A percentile compares a stretch with the other conserved stretches of the same genome.
phyloP scores from a whole-genome alignment of 495 filamentous ascomycete species.

The Polyplosphaeria fusca region DNA sequence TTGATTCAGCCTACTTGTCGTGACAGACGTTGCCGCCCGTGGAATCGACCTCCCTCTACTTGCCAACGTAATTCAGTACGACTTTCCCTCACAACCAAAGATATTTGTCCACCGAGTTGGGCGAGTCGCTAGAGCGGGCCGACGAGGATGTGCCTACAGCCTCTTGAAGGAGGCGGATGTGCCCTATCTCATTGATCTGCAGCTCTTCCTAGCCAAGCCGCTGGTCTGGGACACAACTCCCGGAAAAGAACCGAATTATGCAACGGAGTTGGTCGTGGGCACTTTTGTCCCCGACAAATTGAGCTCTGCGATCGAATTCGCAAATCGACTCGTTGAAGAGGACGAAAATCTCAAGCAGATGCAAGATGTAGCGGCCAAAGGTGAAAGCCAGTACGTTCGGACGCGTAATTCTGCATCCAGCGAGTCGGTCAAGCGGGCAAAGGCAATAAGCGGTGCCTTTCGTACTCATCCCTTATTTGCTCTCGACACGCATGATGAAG shows the following conservation, averaged over 20 bases:
- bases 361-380: constrained; percentile 71
- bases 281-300: constrained; percentile 64
- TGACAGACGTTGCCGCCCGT: constrained; percentile 93
- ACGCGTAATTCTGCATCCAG: constrained; percentile 84
- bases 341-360: constrained; percentile 69
- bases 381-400: constrained; percentile 85
- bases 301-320: constrained; percentile 71
- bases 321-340: constrained; percentile 70
- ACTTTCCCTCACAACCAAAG: constrained; percentile 95
- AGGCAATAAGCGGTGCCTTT: constrained; percentile 63
- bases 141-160: constrained; percentile 90
- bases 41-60: constrained; percentile 97
- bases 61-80: constrained; percentile 98
- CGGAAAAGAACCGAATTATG: constrained; percentile 60
- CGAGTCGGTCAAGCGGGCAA: constrained; percentile 81
- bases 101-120: constrained; percentile 96
- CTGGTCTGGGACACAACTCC: constrained; percentile 63
- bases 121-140: constrained; percentile 88
- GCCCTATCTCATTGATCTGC: constrained; percentile 90
- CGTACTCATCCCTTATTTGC: constrained; percentile 75
- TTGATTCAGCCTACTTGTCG: constrained; percentile 95
- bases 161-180: constrained; percentile 79
- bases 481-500: constrained; percentile 57
- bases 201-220: constrained; percentile 83
- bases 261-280: constrained; percentile 78